phyloP scores from a whole-genome alignment of 306 rosid genomes.

The Lathyrus sativus region DNA sequence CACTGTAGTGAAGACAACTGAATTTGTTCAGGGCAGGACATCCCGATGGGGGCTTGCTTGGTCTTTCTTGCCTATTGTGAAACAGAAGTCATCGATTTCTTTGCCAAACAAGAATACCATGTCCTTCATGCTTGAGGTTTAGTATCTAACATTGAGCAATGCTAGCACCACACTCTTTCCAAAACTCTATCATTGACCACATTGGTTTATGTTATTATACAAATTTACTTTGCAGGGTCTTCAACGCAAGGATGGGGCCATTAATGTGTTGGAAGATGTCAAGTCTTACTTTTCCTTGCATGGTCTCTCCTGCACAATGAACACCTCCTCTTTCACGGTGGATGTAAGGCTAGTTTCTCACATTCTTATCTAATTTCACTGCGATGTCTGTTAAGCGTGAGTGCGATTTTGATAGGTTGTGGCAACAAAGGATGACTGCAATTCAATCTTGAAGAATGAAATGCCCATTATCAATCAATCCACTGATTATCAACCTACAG shows the following conservation, averaged over 20 bases:
- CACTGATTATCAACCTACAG: constrained; percentile 36
- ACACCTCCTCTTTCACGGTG: constrained; percentile 66
- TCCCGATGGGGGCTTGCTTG: constrained; percentile 92
- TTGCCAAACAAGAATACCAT: constrained; percentile 56
- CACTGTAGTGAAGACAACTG: constrained; percentile 79
- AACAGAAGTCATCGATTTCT: constrained; percentile 50
- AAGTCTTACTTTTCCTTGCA: constrained; percentile 53
- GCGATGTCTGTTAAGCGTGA: constrained; percentile 17
- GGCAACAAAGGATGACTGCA: constrained; percentile 53
- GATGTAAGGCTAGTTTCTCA: constrained; percentile 57
- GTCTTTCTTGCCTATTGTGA: constrained; percentile 74
- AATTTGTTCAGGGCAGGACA: constrained; percentile 87
- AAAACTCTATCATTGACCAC: background rate
- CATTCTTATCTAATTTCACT: constrained; percentile 17
- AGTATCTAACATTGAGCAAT: background rate
- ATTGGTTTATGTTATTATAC: constrained; percentile 9
- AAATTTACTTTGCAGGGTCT: constrained; percentile 56
- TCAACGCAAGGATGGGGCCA: constrained; percentile 65
- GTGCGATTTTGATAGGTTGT: constrained; percentile 49
- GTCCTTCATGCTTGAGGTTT: constrained; percentile 71
- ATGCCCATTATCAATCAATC: constrained; percentile 37
- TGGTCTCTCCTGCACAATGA: constrained; percentile 65
- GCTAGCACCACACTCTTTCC: background rate
- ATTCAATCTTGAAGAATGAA: constrained; percentile 57
- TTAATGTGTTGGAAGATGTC: constrained; percentile 66